A percentile compares a stretch with the other conserved stretches of the same genome.
phyloP scores from a whole-genome alignment of 331 rosid genomes.

The Malus hybrid region DNA sequence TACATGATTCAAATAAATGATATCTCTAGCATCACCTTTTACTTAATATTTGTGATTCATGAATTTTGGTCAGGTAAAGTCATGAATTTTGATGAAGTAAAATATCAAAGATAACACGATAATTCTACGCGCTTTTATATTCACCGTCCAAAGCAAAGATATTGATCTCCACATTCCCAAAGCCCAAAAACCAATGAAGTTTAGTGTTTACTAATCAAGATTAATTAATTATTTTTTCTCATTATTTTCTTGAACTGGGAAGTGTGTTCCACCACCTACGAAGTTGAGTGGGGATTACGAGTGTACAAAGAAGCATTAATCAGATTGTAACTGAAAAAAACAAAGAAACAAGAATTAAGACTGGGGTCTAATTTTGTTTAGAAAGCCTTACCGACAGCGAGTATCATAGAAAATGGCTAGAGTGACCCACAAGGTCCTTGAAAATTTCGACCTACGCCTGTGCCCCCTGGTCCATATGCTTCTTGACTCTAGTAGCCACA shows the following conservation, averaged over 20 bases:
- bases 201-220: neutral
- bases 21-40: no score
- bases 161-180: neutral
- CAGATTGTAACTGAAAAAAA: neutral
- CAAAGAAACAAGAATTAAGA: neutral
- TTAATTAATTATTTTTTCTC: neutral
- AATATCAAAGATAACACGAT: neutral
- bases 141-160: constrained; percentile 33
- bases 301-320: neutral
- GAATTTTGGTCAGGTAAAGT: no score
- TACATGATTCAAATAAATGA: no score
- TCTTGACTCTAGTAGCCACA: constrained; percentile 25
- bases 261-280: constrained; percentile 17
- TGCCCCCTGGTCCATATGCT: constrained; percentile 56
- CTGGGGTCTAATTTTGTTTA: constrained; percentile 1
- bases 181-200: neutral
- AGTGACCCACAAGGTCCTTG: constrained; percentile 47
- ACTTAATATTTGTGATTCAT: no score
- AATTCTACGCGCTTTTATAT: constrained; percentile 25
- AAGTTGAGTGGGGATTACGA: constrained; percentile 33
- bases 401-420: constrained; percentile 40
- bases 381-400: constrained; percentile 48
- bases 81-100: neutral
- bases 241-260: neutral
- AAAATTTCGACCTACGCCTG: constrained; percentile 17